A percentile compares a stretch with the other conserved stretches of the same genome.
Conservation (phyloP, 23 red algal species). For the Gracilaria caudata region DNA sequence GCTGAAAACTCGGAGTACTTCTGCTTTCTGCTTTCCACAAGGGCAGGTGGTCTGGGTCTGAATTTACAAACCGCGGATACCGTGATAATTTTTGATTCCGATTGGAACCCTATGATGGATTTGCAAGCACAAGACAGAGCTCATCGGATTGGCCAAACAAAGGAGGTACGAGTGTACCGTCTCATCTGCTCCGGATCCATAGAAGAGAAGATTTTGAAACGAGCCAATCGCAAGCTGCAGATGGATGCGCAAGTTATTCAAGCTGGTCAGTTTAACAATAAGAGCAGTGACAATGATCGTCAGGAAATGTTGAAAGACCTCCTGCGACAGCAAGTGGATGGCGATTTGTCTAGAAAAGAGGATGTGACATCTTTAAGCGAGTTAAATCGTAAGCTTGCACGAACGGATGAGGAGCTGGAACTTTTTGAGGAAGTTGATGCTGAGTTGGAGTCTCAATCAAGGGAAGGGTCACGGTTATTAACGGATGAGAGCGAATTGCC, state of each 20-base stretch:
- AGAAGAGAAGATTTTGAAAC: conserved; percentile 95
- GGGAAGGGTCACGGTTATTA: conserved; percentile 47
- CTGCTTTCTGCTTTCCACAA: conserved; percentile 88
- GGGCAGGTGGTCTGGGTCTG: conserved; percentile 92
- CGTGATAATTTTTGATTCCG: conserved; percentile 95
- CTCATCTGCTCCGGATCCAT: conserved; percentile 81
- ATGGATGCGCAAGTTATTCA: conserved; percentile 98
- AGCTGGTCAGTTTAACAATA: conserved; percentile 97
- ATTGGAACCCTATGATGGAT: conserved; percentile 98
- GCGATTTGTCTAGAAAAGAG: conserved; percentile 46
- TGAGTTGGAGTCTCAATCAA: conserved; percentile 36
- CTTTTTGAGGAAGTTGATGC: conserved; percentile 87
- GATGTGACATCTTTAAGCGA: conserved; percentile 79
- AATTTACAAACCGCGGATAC: conserved; percentile 96
- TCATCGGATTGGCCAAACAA: conserved; percentile 94
- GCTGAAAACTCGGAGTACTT: conserved; percentile 79
- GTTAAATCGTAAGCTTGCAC: conserved; percentile 78
- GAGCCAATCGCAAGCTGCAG: conserved; percentile 87
- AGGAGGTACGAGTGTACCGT: conserved; percentile 91
- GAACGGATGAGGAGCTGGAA: conserved; percentile 87
- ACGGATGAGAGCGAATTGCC: conserved; percentile 80
- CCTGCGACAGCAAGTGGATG: conserved; percentile 75
- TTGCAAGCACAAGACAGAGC: conserved; percentile 97
- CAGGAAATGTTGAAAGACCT: conserved; percentile 89
- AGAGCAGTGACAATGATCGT: conserved; percentile 86